Conservation (phyloP, 148 eudicot genomes). For the Agrostemma githago region DNA sequence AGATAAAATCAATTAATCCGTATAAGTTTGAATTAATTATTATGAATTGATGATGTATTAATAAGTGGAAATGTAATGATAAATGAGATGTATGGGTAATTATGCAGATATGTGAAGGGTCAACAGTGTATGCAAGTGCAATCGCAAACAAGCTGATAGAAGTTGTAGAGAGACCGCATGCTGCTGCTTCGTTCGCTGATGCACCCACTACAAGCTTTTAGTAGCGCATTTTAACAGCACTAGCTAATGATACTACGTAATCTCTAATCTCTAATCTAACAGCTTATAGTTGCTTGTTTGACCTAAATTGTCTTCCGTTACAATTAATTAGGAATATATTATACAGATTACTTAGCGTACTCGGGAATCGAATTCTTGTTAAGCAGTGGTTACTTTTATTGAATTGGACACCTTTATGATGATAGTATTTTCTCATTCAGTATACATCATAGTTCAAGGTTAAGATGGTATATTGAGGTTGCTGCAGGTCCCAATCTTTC, state of each 20-base stretch:
- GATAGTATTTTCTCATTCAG: too few relatives aligned
- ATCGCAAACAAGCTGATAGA: constrained; percentile 87
- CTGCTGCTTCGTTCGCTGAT: constrained; percentile 28
- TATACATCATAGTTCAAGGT: too few relatives aligned
- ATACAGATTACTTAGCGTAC: too few relatives aligned
- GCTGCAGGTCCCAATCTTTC: too few relatives aligned
- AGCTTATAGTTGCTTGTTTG: constrained; percentile 10
- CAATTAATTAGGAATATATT: background rate
- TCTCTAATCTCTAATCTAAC: constrained; percentile 10
- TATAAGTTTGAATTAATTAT: too few relatives aligned
- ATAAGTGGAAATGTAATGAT: too few relatives aligned
- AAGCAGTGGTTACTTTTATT: background rate
- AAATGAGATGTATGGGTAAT: too few relatives aligned
- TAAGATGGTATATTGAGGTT: too few relatives aligned
- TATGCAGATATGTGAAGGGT: constrained; percentile 83
- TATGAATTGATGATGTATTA: too few relatives aligned
- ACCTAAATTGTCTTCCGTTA: background rate
- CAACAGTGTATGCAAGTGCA: constrained; percentile 86
- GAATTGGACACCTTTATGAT: too few relatives aligned
- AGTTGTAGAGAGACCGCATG: constrained; percentile 68
- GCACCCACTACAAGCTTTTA: constrained; percentile 10
- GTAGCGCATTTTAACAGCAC: background rate
- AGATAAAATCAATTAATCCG: too few relatives aligned
- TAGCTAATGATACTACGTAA: constrained; percentile 3
- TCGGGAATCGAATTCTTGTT: background rate